Evolutionary conservation across 2,329 filamentous ascomycete genomes (phyloP).

Genomic region (Hypoxylon sp.): DNA sequence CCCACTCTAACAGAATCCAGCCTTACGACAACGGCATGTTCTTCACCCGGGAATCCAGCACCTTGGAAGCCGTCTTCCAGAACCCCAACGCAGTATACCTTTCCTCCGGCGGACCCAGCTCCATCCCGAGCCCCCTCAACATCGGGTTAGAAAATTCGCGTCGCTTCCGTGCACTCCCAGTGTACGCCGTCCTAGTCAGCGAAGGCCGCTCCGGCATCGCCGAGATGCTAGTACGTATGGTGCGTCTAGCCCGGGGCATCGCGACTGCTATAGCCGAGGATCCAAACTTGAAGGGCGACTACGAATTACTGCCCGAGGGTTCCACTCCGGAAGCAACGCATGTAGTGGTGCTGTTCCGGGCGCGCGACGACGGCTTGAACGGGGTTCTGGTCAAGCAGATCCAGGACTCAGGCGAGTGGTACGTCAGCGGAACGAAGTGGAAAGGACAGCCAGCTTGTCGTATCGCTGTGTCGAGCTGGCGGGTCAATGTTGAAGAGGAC

Average conservation of each 20-base stretch:
- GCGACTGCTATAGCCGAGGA: slow-evolving; percentile 68
- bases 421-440: slow-evolving; percentile 87
- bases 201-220: slow-evolving; percentile 80
- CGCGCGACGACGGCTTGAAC: slow-evolving; percentile 76
- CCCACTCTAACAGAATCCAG: slow-evolving; percentile 54
- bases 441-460: slow-evolving; percentile 79
- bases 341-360: slow-evolving; percentile 84
- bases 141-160: slow-evolving; percentile 92
- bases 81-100: slow-evolving; percentile 92
- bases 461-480: slow-evolving; percentile 91
- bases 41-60: slow-evolving; percentile 75
- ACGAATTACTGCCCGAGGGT: slow-evolving; percentile 48
- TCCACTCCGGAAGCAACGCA: slow-evolving; percentile 68
- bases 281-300: slow-evolving; percentile 32
- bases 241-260: slow-evolving; percentile 77
- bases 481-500: slow-evolving; percentile 78
- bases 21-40: slow-evolving; percentile 96
- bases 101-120: slow-evolving; percentile 51
- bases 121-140: slow-evolving; percentile 85
- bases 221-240: slow-evolving; percentile 79
- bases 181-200: slow-evolving; percentile 83
- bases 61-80: slow-evolving; percentile 76
- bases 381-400: slow-evolving; percentile 76
- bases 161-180: slow-evolving; percentile 90
- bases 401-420: slow-evolving; percentile 81